A percentile compares a stretch with the other conserved stretches of the same genome.
These are phyloP conservation scores for Pseudogymnoascus sp. DNA, from an alignment of 2,329 filamentous ascomycete genomes.

Conservation along the genomic window DNA sequence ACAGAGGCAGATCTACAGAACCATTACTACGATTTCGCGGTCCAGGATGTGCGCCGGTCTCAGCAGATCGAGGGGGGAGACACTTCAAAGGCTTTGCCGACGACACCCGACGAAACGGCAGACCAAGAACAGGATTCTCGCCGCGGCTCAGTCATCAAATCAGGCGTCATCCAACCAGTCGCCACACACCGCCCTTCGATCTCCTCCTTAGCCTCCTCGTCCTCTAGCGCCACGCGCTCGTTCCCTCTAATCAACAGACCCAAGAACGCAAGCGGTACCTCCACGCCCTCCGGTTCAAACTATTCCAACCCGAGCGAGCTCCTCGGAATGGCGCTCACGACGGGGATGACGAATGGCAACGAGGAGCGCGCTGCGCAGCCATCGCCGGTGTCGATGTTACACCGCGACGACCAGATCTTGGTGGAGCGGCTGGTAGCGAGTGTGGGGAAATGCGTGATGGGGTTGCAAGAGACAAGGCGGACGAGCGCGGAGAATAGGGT, in stretches of 20 bases:
- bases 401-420: conserved; percentile 49
- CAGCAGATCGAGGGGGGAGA: not conserved
- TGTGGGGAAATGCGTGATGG: conserved; percentile 53
- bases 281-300: not conserved
- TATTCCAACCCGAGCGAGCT: not conserved
- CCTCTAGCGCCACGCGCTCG: conserved; percentile 50
- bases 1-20: conserved; percentile 33
- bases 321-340: not conserved
- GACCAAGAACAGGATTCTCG: not conserved
- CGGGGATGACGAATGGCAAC: conserved; percentile 12
- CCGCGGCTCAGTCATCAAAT: not conserved
- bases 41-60: conserved; percentile 14
- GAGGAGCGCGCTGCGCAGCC: conserved; percentile 11
- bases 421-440: conserved; percentile 54
- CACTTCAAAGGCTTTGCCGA: not conserved
- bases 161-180: not conserved
- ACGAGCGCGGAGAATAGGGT: conserved; percentile 53
- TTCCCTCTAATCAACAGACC: conserved; percentile 53
- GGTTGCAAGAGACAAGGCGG: conserved; percentile 47
- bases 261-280: conserved; percentile 23
- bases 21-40: conserved; percentile 28
- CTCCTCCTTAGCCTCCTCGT: conserved; percentile 41
- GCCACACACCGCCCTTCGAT: conserved; percentile 45
- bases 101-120: not conserved
- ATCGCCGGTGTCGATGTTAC: conserved; percentile 28